Evolutionary conservation across 805 yeast species (phyloP).

Genomic region (Lipomyces oligophaga): DNA sequence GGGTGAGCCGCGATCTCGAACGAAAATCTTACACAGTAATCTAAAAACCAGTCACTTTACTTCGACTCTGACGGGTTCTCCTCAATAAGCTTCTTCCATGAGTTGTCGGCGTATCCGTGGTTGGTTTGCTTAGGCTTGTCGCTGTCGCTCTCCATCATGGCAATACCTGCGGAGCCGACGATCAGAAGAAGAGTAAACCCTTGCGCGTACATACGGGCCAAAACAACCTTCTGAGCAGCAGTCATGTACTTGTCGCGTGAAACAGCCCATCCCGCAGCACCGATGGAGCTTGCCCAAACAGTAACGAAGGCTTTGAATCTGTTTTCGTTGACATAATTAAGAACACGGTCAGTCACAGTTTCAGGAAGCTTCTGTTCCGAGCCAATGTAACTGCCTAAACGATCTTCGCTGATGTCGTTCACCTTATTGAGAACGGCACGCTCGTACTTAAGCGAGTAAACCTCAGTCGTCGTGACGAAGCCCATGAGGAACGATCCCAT

Average conservation of each 20-base stretch:
- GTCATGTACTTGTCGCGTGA: conserved; percentile 73
- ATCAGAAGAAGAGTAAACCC: conserved; percentile 70
- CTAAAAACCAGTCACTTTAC: background rate
- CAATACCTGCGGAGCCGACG: conserved; percentile 54
- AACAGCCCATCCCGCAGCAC: conserved; percentile 71
- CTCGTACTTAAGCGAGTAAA: conserved; percentile 23
- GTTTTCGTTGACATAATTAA: conserved; percentile 17
- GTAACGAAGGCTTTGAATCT: conserved; percentile 50
- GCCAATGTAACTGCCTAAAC: too few species aligned
- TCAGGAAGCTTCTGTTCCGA: conserved; percentile 11
- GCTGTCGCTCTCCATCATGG: conserved; percentile 44
- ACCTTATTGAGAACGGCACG: conserved; percentile 34
- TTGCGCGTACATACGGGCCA: conserved; percentile 88
- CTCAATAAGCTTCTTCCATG: conserved; percentile 13
- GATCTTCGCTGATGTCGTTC: conserved; percentile 29
- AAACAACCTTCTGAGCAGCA: conserved; percentile 73
- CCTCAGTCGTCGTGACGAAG: conserved; percentile 22
- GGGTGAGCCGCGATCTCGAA: too few species aligned
- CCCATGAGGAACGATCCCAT: conserved; percentile 21
- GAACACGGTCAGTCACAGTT: conserved; percentile 19
- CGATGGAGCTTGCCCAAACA: conserved; percentile 77
- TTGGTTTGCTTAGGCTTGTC: background rate
- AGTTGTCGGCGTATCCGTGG: conserved; percentile 8
- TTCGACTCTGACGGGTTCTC: background rate
- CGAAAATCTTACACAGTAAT: too few species aligned